These are phyloP conservation scores for Geotrichum europaeum DNA, from an alignment of 1,139 yeast genomes.

Conservation along the genomic window DNA sequence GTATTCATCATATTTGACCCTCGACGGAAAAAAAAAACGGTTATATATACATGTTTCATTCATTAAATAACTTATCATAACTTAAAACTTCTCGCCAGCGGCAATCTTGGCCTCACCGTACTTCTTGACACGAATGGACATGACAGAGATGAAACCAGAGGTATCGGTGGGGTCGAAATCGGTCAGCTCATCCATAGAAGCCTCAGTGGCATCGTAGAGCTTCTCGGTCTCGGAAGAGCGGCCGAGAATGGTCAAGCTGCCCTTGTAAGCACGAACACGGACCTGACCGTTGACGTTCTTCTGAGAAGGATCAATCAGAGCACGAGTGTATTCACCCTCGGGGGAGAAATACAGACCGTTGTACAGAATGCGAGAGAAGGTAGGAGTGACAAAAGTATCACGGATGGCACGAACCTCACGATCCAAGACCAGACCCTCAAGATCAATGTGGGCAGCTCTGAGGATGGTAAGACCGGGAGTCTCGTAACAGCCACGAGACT, in stretches of 20 bases:
- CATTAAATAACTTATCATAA: constrained; percentile 1
- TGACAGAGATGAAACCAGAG: constrained; percentile 94
- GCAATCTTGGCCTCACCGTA: constrained; percentile 93
- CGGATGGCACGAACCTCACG: constrained; percentile 97
- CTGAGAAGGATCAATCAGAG: constrained; percentile 92
- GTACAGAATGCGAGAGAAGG: constrained; percentile 85
- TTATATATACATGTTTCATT: neutral
- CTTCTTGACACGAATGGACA: constrained; percentile 95
- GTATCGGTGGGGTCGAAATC: constrained; percentile 98
- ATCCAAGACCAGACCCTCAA: constrained; percentile 94
- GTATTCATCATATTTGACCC: neutral
- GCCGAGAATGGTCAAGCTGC: constrained; percentile 75
- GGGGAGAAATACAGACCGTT: constrained; percentile 98
- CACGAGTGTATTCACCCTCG: constrained; percentile 92
- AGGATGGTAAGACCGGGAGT: constrained; percentile 96
- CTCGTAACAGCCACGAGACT: constrained; percentile 98
- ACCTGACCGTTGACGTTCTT: constrained; percentile 93
- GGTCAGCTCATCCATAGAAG: constrained; percentile 98
- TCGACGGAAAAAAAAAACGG: neutral
- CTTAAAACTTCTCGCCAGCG: constrained; percentile 52
- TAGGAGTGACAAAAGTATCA: constrained; percentile 90
- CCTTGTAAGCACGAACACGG: constrained; percentile 91
- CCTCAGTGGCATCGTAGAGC: constrained; percentile 94
- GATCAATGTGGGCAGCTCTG: constrained; percentile 89
- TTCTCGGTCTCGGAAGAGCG: constrained; percentile 94